Percentiles rank a stretch among this genome's conserved stretches.
Evolutionary conservation across 164 flowering plant species (phyloP).

Genomic region (Pachysandra terminalis): DNA sequence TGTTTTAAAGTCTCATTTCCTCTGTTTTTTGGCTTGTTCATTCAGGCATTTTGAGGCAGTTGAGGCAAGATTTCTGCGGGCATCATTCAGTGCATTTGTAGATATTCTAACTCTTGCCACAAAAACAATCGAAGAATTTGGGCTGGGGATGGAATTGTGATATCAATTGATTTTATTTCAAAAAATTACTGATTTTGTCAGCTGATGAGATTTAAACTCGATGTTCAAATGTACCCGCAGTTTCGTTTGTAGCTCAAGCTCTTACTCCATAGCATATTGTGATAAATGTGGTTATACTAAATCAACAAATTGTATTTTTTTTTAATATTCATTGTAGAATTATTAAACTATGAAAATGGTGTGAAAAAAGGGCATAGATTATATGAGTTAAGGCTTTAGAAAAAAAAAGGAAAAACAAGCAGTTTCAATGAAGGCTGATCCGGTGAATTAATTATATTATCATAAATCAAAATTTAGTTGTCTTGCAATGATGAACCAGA

Average conservation of each 20-base stretch:
- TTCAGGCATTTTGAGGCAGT: slow-evolving; percentile 85
- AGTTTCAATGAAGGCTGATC: too few relatives aligned
- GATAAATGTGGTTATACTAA: too few relatives aligned
- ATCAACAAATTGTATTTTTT: too few relatives aligned
- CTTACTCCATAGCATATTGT: not conserved
- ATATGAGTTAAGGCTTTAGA: too few relatives aligned
- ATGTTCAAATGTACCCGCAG: not conserved
- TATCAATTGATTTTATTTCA: not conserved
- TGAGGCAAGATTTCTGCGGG: slow-evolving; percentile 92
- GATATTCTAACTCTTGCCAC: slow-evolving; percentile 85
- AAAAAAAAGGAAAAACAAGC: too few relatives aligned
- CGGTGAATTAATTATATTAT: too few relatives aligned
- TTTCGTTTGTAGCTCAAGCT: not conserved
- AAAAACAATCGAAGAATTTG: slow-evolving; percentile 74
- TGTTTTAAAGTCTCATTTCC: not conserved
- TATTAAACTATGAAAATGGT: too few relatives aligned
- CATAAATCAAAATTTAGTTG: too few relatives aligned
- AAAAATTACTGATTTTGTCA: not conserved
- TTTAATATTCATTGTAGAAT: too few relatives aligned
- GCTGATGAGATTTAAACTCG: not conserved
- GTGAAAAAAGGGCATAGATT: too few relatives aligned
- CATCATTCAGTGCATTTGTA: slow-evolving; percentile 83
- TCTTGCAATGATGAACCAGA: too few relatives aligned
- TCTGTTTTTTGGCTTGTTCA: not conserved
- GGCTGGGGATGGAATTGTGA: slow-evolving; percentile 31